Base-by-base conservation (phyloP, 2,329 filamentous ascomycete genomes). In the Aureobasidium sp. region DNA sequence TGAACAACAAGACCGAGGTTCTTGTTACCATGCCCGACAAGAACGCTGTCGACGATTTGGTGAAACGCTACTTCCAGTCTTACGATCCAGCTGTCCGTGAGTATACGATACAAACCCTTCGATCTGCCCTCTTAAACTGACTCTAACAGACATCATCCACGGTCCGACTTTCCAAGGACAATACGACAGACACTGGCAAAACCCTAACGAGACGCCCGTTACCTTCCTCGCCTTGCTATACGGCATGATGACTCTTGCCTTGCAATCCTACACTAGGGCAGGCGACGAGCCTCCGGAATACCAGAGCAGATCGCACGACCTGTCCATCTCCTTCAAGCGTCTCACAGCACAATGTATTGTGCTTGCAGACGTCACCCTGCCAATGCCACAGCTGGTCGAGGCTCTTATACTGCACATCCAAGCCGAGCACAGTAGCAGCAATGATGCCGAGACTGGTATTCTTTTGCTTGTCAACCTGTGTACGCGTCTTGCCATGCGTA, bases 31-130 rank as follows among this genome's bases (percentile, higher is more conserved):
- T 97, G 45, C 94, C 94, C 1, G 81, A 87, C 0, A 93, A 91
- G 70, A 85, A 89, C 41, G 88, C 86, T 29, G 88, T 94, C n/a
- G 85, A 96, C 68, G 86, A 90, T 29, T 80, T 97, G 21, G 88
- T 96, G 64, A 87, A 87, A 64, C 85, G 93, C 63, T 99, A 95
- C 71, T 97, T 97, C 78, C 93, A 93, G 71, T 93, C 89, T 30
- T 85, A 84, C 66, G 85, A 87, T 67, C 85, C 84, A 14, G 81
- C 82, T 32, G 81, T 84, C 55, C 81, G 77, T 79, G 69, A 67
- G 84, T 86, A 48, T 10, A 41, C 5, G 13, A 25, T 41, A 5
- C 16, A 6, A 27, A 49, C 9, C 5, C 44, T 29, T n/a, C 32
- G 21, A 13, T 48, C 21, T 21, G 34, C 30, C 25, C 10, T 36